phyloP scores from a whole-genome alignment of 805 yeast genomes.

The Lachancea thermotolerans region DNA sequence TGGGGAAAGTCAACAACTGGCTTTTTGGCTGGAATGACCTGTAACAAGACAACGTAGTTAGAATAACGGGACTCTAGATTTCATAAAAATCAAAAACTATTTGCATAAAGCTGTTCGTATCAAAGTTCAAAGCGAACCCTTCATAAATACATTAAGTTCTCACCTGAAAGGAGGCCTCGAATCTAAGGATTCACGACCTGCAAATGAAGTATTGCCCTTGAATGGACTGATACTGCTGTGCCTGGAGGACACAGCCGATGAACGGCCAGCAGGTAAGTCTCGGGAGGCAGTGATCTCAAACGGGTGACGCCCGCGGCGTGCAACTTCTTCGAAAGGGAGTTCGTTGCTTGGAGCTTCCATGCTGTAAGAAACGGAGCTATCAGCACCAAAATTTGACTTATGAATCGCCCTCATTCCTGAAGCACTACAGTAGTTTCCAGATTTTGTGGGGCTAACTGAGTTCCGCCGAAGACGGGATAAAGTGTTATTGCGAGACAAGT shows the following conservation, averaged over 20 bases:
- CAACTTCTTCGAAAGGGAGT: constrained; percentile 7
- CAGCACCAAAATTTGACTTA: constrained; percentile 3
- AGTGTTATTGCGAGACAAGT: background rate
- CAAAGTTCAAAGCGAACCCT: background rate
- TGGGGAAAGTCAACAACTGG: constrained; percentile 38
- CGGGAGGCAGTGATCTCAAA: background rate
- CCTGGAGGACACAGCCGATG: constrained; percentile 5
- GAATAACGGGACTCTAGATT: background rate
- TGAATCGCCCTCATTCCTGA: background rate
- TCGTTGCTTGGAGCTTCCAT: constrained; percentile 7
- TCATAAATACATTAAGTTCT: background rate
- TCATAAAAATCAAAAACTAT: background rate
- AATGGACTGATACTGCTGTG: constrained; percentile 8
- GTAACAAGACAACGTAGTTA: constrained; percentile 11
- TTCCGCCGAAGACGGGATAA: constrained; percentile 4
- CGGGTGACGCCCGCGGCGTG: constrained; percentile 8
- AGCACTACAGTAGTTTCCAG: background rate
- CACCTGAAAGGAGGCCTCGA: constrained; percentile 13
- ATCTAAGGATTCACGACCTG: constrained; percentile 1
- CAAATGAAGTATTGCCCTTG: background rate
- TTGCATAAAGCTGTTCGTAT: background rate
- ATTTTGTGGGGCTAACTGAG: constrained; percentile 10
- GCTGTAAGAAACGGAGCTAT: constrained; percentile 7
- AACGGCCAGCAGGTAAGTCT: constrained; percentile 1
- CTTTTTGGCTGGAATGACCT: constrained; percentile 52